Evolutionary conservation across 176 grass and related monocot species (phyloP).

Genomic region (Rhynchospora pubera): DNA sequence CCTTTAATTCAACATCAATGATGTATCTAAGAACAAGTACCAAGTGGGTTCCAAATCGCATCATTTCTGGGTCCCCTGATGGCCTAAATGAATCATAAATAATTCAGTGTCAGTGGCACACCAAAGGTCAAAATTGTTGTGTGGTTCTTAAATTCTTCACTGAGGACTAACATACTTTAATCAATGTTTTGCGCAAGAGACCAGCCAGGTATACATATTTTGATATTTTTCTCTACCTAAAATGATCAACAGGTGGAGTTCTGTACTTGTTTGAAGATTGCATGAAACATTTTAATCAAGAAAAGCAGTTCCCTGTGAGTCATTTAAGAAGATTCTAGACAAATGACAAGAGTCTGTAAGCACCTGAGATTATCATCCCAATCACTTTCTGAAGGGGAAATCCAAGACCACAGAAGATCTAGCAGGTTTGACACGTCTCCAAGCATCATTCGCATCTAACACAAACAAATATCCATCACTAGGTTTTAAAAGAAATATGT

Average conservation of each 20-base stretch:
- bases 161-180: not conserved
- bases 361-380: slow-evolving; percentile 32
- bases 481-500: not conserved
- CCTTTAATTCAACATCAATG: slow-evolving; percentile 64
- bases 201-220: not conserved
- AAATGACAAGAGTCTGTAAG: not conserved
- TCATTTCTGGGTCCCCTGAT: slow-evolving; percentile 64
- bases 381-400: slow-evolving; percentile 65
- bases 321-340: not conserved
- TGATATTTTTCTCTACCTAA: not conserved
- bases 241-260: not conserved
- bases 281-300: not conserved
- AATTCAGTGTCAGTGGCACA: not conserved
- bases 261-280: not conserved
- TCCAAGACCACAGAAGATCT: slow-evolving; percentile 90
- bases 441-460: slow-evolving; percentile 89
- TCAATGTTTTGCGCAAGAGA: not conserved
- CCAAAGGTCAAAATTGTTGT: too few species aligned
- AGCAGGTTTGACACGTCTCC: slow-evolving; percentile 71
- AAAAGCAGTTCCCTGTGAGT: not conserved
- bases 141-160: not conserved
- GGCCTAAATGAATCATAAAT: slow-evolving; percentile 39
- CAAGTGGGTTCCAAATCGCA: slow-evolving; percentile 85
- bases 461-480: not conserved
- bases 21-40: slow-evolving; percentile 86